Evolutionary conservation across 176 grass and related monocot species (phyloP).

Genomic region (Pontederia crassipes): DNA sequence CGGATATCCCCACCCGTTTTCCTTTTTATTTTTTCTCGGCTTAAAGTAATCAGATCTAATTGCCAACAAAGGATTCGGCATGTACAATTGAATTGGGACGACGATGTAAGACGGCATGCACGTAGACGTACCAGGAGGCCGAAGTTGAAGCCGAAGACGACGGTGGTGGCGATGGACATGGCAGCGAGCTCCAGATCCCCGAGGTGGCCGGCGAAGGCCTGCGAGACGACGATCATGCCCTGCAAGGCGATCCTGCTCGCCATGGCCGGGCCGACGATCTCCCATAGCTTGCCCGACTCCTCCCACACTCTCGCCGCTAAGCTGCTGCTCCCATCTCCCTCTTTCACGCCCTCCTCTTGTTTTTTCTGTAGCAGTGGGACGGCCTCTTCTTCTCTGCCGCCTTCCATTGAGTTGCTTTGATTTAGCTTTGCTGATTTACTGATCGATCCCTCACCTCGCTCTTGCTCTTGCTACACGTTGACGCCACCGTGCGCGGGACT

Average conservation of each 20-base stretch:
- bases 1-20: too few species aligned
- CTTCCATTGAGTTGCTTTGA: too few species aligned
- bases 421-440: too few species aligned
- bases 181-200: constrained; percentile 88
- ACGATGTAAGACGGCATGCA: background rate
- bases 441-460: too few species aligned
- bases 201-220: constrained; percentile 90
- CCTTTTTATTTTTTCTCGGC: too few species aligned
- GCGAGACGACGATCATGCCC: constrained; percentile 80
- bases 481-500: too few species aligned
- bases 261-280: constrained; percentile 1
- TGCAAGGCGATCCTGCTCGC: constrained; percentile 1
- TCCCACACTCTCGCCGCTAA: background rate
- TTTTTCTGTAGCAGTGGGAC: too few species aligned
- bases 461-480: too few species aligned
- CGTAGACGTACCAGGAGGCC: constrained; percentile 23
- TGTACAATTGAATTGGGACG: background rate
- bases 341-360: too few species aligned
- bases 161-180: constrained; percentile 79
- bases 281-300: background rate
- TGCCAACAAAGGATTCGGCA: background rate
- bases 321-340: too few species aligned
- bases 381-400: too few species aligned
- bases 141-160: constrained; percentile 85
- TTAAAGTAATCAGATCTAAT: too few species aligned